Percentiles rank a stretch among this genome's conserved stretches.
Evolutionary conservation across 1,284 basidiomycete species (phyloP).

Genomic region (Inonotus hispidus): DNA sequence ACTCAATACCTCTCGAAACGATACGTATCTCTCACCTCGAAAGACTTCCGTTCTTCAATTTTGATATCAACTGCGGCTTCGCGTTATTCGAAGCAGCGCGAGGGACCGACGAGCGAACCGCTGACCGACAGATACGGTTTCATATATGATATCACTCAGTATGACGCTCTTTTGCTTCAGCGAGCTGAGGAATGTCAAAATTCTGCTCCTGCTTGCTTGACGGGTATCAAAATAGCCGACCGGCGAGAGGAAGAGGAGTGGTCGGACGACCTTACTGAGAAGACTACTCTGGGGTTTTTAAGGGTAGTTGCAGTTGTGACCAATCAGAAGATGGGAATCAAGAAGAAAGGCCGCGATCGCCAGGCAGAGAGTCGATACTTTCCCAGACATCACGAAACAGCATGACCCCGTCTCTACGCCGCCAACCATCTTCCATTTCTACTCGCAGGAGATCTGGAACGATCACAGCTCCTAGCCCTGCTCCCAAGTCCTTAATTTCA

Average conservation of each 20-base stretch:
- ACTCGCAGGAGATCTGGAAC: constrained; percentile 42
- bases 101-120: constrained; percentile 54
- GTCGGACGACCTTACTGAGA: constrained; percentile 49
- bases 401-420: constrained; percentile 22
- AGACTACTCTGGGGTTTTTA: constrained; percentile 49
- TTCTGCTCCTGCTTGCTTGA: constrained; percentile 77
- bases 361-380: constrained; percentile 3
- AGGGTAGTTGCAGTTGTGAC: constrained; percentile 53
- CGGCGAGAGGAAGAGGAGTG: constrained; percentile 70
- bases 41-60: constrained; percentile 63
- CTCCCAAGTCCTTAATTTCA: constrained; percentile 35
- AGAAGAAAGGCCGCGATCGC: neutral
- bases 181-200: constrained; percentile 69
- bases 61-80: constrained; percentile 53
- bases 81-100: constrained; percentile 46
- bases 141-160: constrained; percentile 81
- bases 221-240: constrained; percentile 83
- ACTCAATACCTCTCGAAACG: constrained; percentile 70
- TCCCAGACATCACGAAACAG: neutral
- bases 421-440: constrained; percentile 45
- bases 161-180: constrained; percentile 74
- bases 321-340: neutral
- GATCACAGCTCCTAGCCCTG: constrained; percentile 26
- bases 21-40: constrained; percentile 65
- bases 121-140: constrained; percentile 94